Evolutionary conservation across 1,284 basidiomycete genomes (phyloP), one percentile per base, ranked within the genome.

Genomic region (Melampsora allii-populina): DNA sequence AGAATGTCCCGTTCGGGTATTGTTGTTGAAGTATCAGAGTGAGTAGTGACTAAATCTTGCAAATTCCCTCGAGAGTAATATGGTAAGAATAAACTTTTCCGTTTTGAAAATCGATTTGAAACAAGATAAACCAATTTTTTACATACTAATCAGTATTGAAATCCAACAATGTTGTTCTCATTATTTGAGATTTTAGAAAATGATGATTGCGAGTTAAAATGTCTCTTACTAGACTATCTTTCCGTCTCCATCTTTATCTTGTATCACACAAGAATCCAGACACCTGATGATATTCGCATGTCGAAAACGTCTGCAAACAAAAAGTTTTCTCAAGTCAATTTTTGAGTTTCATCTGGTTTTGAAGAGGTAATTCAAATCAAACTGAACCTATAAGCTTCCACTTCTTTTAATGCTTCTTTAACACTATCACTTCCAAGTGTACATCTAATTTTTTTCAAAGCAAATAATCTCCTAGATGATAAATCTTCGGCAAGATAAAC

Each of bases 361-460:
- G 29, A 63, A 59, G 24, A 12, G 1, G 7, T 21, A 1, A 58
- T 19, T 21, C 31, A 46, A 29, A 58, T 45, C 9, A 33, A 60
- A 46, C 33, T 61, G 24, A 31, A 63, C 64, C 77, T 77, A 60
- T 79, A 80, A n/a, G 80, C 79, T 64, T 82, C 80, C 29, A 82
- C 78, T 77, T 82, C 81, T 67, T 79, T 79, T 66, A 82, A 77
- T 17, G 81, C 80, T 36, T 79, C 78, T 17, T 78, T 79, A 58
- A 82, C 78, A 21, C 79, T 78, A 21, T 79, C 78, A 29, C 78
- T 78, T 39, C 80, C 81, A 75, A 78, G 77, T 6, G 78, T 77
- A 75, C 81, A 82, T 50, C 80, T 80, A 33, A 82, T 82, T 74
- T 81, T 80, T 48, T 82, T 82, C 39, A 82, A 76, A 19, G 81